Conservation (phyloP, 2,329 filamentous ascomycete species). For the Eurotiales sp. region DNA sequence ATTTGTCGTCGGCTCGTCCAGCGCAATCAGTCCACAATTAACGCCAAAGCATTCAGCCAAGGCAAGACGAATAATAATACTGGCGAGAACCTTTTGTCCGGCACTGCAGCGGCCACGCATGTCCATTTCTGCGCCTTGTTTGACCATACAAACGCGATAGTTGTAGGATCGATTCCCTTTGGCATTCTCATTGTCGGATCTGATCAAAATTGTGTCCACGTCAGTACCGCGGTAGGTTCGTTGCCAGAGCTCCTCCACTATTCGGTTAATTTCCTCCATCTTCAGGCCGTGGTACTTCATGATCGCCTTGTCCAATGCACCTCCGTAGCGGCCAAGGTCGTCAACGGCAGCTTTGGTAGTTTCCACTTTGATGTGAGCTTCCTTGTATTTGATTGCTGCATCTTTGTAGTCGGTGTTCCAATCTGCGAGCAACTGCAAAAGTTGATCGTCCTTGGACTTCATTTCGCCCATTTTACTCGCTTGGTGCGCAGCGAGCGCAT, state of each 20-base stretch:
- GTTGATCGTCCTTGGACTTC: slow-evolving; percentile 78
- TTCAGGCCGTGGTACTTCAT: slow-evolving; percentile 96
- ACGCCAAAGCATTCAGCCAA: slow-evolving; percentile 94
- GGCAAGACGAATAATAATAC: slow-evolving; percentile 94
- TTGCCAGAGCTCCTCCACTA: slow-evolving; percentile 94
- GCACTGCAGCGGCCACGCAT: slow-evolving; percentile 98
- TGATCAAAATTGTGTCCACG: slow-evolving; percentile 93
- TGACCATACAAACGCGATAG: slow-evolving; percentile 97
- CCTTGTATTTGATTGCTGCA: slow-evolving; percentile 74
- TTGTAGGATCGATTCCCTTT: slow-evolving; percentile 83
- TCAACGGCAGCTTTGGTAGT: slow-evolving; percentile 92
- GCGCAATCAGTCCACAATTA: slow-evolving; percentile 91
- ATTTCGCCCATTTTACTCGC: slow-evolving; percentile 72
- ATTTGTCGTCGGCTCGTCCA: slow-evolving; percentile 97
- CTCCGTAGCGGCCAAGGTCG: slow-evolving; percentile 76
- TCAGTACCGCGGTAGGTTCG: slow-evolving; percentile 96
- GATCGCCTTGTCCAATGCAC: slow-evolving; percentile 88
- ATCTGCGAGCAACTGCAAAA: slow-evolving; percentile 67
- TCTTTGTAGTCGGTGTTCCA: slow-evolving; percentile 86
- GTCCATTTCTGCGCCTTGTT: slow-evolving; percentile 96
- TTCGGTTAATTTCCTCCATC: slow-evolving; percentile 97
- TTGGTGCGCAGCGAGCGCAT: slow-evolving; percentile 67
- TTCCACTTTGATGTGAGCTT: slow-evolving; percentile 82
- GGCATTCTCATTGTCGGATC: slow-evolving; percentile 77
- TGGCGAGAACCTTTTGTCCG: slow-evolving; percentile 92